phyloP scores from a whole-genome alignment of 345 rosid species.

The Chamaenerion angustifolium region DNA sequence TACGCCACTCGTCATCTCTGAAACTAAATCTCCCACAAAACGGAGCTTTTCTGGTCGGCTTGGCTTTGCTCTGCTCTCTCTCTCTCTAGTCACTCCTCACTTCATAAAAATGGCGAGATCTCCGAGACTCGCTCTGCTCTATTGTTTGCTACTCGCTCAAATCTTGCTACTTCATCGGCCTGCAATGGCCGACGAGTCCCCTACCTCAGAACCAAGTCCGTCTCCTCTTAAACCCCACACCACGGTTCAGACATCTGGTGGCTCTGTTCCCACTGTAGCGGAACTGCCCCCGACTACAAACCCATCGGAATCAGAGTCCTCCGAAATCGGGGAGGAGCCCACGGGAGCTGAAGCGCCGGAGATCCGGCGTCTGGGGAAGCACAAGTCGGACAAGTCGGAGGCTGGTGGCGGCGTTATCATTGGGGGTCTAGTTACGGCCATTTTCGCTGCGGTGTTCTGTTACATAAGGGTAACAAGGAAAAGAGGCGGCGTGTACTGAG shows the following conservation, averaged over 20 bases:
- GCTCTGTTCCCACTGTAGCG: slow-evolving; percentile 5
- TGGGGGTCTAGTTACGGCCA: slow-evolving; percentile 48
- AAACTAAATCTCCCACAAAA: neutral
- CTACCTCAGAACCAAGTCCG: slow-evolving; percentile 5
- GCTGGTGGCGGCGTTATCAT: slow-evolving; percentile 59
- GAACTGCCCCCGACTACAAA: slow-evolving; percentile 9
- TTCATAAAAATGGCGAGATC: no score
- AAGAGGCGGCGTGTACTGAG: slow-evolving; percentile 7
- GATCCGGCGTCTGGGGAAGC: slow-evolving; percentile 30
- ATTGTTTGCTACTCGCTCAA: slow-evolving; percentile 12
- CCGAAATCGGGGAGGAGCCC: neutral
- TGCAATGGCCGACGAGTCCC: slow-evolving; percentile 13
- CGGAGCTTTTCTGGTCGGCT: neutral
- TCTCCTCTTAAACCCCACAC: neutral
- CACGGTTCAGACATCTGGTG: no score
- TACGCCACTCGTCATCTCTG: neutral
- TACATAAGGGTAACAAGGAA: slow-evolving; percentile 53
- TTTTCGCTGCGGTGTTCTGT: slow-evolving; percentile 46
- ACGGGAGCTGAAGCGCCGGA: slow-evolving; percentile 27
- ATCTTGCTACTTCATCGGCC: slow-evolving; percentile 14
- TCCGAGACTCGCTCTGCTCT: no score
- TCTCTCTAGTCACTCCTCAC: no score
- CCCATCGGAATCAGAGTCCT: neutral
- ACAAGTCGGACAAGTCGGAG: slow-evolving; percentile 21
- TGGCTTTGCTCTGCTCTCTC: slow-evolving; percentile 8